Percentiles rank a stretch among this genome's conserved stretches.
These are phyloP conservation scores for Pinus albicaulis DNA, from an alignment of 75 land plant genomes.

Conservation along the genomic window DNA sequence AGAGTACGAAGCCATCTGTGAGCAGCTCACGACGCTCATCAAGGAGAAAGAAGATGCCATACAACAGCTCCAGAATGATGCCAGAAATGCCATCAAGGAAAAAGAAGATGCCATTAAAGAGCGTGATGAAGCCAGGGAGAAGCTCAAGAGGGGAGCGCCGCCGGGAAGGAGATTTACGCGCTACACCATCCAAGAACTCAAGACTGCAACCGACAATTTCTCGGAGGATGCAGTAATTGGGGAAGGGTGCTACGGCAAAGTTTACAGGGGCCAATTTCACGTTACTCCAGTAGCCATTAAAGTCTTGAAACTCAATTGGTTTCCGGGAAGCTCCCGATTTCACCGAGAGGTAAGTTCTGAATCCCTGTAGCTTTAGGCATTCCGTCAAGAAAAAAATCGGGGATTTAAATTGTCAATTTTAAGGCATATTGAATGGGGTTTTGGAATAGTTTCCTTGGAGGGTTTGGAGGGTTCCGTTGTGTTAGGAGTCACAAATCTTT, in stretches of 20 bases:
- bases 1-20: background rate
- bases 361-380: too few species aligned
- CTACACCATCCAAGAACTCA: background rate
- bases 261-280: background rate
- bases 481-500: too few species aligned
- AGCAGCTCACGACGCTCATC: background rate
- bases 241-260: background rate
- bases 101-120: background rate
- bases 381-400: too few species aligned
- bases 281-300: background rate
- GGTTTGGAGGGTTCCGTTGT: too few species aligned
- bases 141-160: background rate
- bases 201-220: background rate
- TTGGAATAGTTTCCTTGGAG: too few species aligned
- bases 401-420: too few species aligned
- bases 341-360: conserved; percentile 1
- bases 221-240: background rate
- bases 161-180: background rate
- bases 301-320: background rate
- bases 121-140: background rate
- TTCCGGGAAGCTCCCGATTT: background rate
- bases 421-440: too few species aligned
- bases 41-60: background rate
- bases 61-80: background rate
- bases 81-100: background rate